Percentiles rank a stretch among this genome's conserved stretches.
Evolutionary conservation across 768 basidiomycete genomes (phyloP).

Genomic region (Mycena vitilis): DNA sequence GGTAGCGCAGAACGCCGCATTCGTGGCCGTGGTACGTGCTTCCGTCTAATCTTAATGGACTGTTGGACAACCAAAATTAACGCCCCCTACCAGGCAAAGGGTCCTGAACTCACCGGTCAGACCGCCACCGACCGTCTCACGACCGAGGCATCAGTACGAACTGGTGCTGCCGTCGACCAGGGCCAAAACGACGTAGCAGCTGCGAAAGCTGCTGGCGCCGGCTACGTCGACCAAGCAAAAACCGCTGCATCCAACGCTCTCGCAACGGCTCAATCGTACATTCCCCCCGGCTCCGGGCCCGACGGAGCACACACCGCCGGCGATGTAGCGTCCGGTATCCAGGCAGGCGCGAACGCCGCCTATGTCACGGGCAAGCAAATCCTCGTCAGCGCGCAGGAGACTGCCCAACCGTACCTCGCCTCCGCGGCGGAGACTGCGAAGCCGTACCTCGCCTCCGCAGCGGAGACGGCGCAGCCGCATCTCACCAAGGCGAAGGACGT

Average conservation of each 20-base stretch:
- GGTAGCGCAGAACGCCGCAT: constrained; percentile 64
- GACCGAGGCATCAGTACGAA: constrained; percentile 51
- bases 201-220: constrained; percentile 56
- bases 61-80: too few species aligned
- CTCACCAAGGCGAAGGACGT: constrained; percentile 52
- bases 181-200: constrained; percentile 63
- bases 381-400: constrained; percentile 40
- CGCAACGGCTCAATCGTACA: constrained; percentile 50
- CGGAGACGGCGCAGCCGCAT: constrained; percentile 51
- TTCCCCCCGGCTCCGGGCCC: constrained; percentile 35
- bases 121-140: constrained; percentile 52
- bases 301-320: constrained; percentile 33
- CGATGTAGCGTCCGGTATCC: constrained; percentile 45
- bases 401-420: constrained; percentile 39
- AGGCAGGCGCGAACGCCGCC: constrained; percentile 46
- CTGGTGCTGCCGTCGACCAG: constrained; percentile 65
- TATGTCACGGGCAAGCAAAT: constrained; percentile 46
- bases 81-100: too few species aligned
- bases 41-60: too few species aligned
- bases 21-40: constrained; percentile 51
- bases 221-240: constrained; percentile 69
- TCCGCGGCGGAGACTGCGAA: constrained; percentile 43
- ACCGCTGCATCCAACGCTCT: constrained; percentile 55
- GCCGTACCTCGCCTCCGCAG: constrained; percentile 39
- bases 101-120: constrained; percentile 44